Base-by-base conservation (phyloP, 2,329 filamentous ascomycete species). In the Hypoxylon sp. region DNA sequence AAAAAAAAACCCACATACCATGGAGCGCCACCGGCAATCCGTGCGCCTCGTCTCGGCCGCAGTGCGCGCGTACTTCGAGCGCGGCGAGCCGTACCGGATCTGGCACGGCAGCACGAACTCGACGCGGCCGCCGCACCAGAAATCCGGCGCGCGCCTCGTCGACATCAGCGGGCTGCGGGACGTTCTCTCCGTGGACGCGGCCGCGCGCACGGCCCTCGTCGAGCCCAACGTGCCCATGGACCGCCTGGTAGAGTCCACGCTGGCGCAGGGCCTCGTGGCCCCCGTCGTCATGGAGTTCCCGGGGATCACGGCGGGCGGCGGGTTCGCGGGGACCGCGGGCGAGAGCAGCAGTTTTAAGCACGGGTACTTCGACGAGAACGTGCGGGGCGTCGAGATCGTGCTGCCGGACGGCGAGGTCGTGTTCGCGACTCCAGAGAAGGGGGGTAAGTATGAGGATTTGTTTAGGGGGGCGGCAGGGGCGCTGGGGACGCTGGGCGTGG, bases 151-250 rank as follows among this genome's bases (percentile, higher is more conserved):
- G 69, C 81, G 78, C 65, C 81, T 82, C 64, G 83, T 94, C 71
- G 91, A 93, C 81, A 93, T 92, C 74, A 88, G 88, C 75, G 79
- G 81, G 2, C 84, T 94, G 2, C 82, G 81, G 71, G 83, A 90
- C 77, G 90, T 94, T 26, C 82, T 94, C 35, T 80, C 84, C 10
- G 86, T 94, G 63, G 86, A 94, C 77, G 75, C 80, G 1, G 75
- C 80, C 6, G 77, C 76, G 1, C 84, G 84, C 58, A 90, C 85
- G 5, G 91, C 90, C 3, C 83, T 93, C 24, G 90, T 93, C 44
- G 91, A 94, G 81, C 91, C 91, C 57, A 94, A 93, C 74, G 91
- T 93, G 10, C 86, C 90, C 26, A 92, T 94, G 91, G 91, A 93
- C 79, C 81, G 83, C 0, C 85, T 94, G 17, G 90, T 92, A 55